Evolutionary conservation across 345 rosid species (phyloP).

Genomic region (Conringia planisiliqua): DNA sequence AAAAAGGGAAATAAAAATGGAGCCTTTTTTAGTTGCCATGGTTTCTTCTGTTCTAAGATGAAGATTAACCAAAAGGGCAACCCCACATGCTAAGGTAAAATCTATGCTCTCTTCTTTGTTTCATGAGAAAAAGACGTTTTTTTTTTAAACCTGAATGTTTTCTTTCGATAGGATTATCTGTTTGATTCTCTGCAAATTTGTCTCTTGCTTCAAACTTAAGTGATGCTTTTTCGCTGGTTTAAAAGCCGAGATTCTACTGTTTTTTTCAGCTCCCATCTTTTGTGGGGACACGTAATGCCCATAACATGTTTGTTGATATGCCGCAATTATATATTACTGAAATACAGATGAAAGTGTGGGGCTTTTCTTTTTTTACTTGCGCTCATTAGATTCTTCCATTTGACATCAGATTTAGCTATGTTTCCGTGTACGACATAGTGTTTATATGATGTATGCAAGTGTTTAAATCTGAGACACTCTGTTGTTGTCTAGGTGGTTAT

Average conservation of each 20-base stretch:
- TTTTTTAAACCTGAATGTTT: neutral
- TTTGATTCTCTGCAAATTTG: constrained; percentile 40
- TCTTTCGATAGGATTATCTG: neutral
- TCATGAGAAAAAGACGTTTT: constrained; percentile 21
- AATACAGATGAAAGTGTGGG: neutral
- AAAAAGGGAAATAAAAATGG: constrained; percentile 15
- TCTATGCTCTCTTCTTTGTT: neutral
- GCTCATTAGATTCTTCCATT: neutral
- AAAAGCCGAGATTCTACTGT: constrained; percentile 23
- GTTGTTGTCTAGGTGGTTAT: constrained; percentile 12
- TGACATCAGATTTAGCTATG: neutral
- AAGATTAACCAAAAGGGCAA: constrained; percentile 45
- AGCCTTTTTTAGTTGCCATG: constrained; percentile 31
- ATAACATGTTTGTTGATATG: constrained; percentile 31
- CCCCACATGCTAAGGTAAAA: constrained; percentile 24
- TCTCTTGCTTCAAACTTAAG: constrained; percentile 69
- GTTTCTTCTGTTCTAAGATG: constrained; percentile 51
- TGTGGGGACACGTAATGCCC: constrained; percentile 28
- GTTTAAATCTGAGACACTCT: constrained; percentile 16
- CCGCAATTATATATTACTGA: neutral
- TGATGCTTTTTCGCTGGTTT: constrained; percentile 49
- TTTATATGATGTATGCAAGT: constrained; percentile 3
- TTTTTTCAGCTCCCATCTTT: constrained; percentile 9
- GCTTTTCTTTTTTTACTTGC: neutral
- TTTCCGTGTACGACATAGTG: neutral